phyloP scores from a whole-genome alignment of 148 eudicot genomes.

The Diospyros kaki region DNA sequence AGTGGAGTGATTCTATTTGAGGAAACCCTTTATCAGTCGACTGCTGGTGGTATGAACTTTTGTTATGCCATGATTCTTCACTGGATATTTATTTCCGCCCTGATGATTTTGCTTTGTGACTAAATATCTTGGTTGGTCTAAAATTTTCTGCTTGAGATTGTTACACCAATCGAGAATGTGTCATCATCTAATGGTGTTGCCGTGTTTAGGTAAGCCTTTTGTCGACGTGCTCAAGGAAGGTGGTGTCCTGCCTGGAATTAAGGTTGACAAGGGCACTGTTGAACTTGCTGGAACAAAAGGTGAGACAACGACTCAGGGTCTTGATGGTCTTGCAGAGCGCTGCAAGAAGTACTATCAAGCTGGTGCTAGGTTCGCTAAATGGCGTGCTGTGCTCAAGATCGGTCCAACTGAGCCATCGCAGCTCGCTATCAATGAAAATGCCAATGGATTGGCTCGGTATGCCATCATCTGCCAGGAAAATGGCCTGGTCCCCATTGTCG shows the following conservation, averaged over 20 bases:
- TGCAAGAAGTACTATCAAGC: constrained; percentile 74
- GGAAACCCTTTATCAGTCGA: constrained; percentile 87
- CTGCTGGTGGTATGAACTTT: constrained; percentile 52
- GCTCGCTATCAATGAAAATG: constrained; percentile 77
- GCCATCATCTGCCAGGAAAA: constrained; percentile 95
- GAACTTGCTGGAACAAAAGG: constrained; percentile 86
- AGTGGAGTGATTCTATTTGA: constrained; percentile 94
- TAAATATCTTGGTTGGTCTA: too few species aligned
- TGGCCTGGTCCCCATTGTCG: constrained; percentile 86
- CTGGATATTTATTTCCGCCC: background rate
- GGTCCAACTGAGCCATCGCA: constrained; percentile 80
- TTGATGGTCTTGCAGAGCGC: constrained; percentile 68
- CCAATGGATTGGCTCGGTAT: constrained; percentile 84
- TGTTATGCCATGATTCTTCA: background rate
- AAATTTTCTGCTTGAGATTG: background rate
- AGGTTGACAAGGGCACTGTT: constrained; percentile 91
- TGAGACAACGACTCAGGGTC: constrained; percentile 92
- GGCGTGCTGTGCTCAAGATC: constrained; percentile 86
- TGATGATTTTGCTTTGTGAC: too few species aligned
- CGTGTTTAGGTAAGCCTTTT: constrained; percentile 70
- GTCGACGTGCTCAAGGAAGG: constrained; percentile 82
- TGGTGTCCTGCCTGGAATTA: constrained; percentile 83
- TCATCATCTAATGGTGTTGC: background rate
- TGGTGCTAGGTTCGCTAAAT: constrained; percentile 81
- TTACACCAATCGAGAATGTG: too few species aligned